A percentile compares a stretch with the other conserved stretches of the same genome.
Evolutionary conservation across 345 rosid genomes (phyloP).

Genomic region (Gossypium herbaceum): DNA sequence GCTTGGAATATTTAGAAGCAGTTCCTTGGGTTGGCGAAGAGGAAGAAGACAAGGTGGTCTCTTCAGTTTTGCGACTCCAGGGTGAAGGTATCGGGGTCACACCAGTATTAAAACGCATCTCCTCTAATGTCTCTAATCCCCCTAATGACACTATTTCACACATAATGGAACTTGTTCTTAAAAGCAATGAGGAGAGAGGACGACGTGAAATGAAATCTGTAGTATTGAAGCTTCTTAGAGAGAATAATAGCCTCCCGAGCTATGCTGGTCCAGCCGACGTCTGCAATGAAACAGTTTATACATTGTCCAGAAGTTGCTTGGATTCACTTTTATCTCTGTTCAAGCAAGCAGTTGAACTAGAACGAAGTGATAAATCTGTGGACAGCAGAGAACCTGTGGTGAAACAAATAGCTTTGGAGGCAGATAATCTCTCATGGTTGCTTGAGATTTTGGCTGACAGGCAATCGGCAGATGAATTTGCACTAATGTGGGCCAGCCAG

Average conservation of each 20-base stretch:
- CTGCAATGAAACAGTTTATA: conserved; percentile 62
- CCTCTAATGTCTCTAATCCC: conserved; percentile 49
- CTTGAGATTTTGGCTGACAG: conserved; percentile 77
- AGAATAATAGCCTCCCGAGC: conserved; percentile 49
- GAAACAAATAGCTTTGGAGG: conserved; percentile 71
- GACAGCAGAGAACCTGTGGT: conserved; percentile 43
- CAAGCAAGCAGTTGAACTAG: conserved; percentile 53
- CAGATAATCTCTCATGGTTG: conserved; percentile 87
- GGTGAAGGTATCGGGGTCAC: conserved; percentile 63
- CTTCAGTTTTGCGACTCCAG: conserved; percentile 62
- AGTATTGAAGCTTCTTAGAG: conserved; percentile 85
- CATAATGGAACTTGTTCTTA: conserved; percentile 78
- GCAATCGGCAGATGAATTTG: conserved; percentile 83
- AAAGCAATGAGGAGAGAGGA: conserved; percentile 85
- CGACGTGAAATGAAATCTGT: conserved; percentile 87
- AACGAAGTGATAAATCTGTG: conserved; percentile 24
- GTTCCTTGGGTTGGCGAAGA: conserved; percentile 99
- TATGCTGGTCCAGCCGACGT: conserved; percentile 45
- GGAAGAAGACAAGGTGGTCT: conserved; percentile 90
- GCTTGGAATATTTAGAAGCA: conserved; percentile 94
- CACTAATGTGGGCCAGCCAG: conserved; percentile 72
- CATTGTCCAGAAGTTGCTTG: conserved; percentile 64
- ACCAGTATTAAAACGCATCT: conserved; percentile 74
- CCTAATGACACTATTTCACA: conserved; percentile 74
- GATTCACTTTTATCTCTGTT: conserved; percentile 53